Conservation (phyloP, 23 red algal genomes). For the Porphyridium purpureum region DNA sequence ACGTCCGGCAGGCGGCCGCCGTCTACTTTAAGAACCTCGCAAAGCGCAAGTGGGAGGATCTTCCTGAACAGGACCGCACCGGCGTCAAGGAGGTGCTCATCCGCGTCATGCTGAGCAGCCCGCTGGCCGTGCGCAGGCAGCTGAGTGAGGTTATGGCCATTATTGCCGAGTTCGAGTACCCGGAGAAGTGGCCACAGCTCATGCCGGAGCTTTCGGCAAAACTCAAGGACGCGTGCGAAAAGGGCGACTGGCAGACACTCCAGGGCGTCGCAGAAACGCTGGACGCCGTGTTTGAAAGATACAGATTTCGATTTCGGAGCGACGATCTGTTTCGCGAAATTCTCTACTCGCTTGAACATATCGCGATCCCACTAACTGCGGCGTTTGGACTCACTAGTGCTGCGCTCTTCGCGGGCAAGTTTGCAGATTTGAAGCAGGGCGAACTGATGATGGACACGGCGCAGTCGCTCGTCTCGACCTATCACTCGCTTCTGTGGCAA, state of each 20-base stretch:
- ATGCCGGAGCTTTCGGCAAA: constrained; percentile 32
- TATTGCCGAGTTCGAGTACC: constrained; percentile 62
- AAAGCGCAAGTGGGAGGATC: constrained; percentile 30
- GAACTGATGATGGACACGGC: constrained; percentile 11
- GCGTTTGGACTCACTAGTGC: constrained; percentile 1
- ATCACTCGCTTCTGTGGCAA: constrained; percentile 86
- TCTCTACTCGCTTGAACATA: constrained; percentile 28
- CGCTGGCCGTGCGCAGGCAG: constrained; percentile 36
- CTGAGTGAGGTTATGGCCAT: constrained; percentile 45
- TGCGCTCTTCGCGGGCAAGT: constrained; percentile 8
- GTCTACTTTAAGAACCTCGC: constrained; percentile 89
- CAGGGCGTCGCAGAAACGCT: constrained; percentile 61
- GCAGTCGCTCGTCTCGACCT: constrained; percentile 31
- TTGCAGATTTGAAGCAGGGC: constrained; percentile 6
- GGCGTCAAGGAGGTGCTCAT: constrained; percentile 26
- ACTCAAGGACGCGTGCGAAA: constrained; percentile 4
- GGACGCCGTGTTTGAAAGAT: constrained; percentile 74
- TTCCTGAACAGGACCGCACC: constrained; percentile 10
- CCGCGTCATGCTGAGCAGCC: constrained; percentile 16
- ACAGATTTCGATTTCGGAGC: constrained; percentile 46
- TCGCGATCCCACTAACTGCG: constrained; percentile 27
- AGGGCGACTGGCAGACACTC: constrained; percentile 27
- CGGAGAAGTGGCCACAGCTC: constrained; percentile 60
- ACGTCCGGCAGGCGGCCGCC: constrained; percentile 59
- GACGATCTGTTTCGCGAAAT: constrained; percentile 82